Evolutionary conservation across 2,329 filamentous ascomycete genomes (phyloP), one percentile per base, ranked within the genome.

Genomic region (Cercospora berteroae): DNA sequence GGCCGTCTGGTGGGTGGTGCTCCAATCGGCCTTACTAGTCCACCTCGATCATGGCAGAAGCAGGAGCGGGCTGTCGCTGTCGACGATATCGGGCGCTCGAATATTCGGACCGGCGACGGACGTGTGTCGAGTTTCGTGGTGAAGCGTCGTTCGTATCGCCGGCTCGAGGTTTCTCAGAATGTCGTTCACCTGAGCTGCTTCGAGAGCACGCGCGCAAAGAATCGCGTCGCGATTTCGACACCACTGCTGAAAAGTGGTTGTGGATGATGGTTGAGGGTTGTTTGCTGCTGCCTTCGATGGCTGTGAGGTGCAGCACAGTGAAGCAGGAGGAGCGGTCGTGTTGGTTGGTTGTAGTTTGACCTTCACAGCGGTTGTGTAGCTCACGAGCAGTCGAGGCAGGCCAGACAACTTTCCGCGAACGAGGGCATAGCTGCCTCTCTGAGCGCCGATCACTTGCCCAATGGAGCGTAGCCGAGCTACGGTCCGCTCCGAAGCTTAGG

Each of bases 401-500:
- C 55, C 25, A 57, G 55, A 57, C 55, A 58, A 58, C 55, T 58
- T 58, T 58, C 55, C 29, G 55, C 31, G 55, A 36, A 58, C 27
- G 27, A 33, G 55, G 55, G 55, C 27, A 27, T n/a, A 18, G 55
- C 55, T 36, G 27, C 31, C 55, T 33, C 55, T 58, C 55, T 36
- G 27, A 27, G 4, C 18, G 55, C 29, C 31, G 55, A 58, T 58
- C 55, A 18, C 55, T 58, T 42, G 8, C 55, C 18, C 6, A 36
- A 58, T 58, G n/a, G n/a, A 20, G 52, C 2, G 36, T 1, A 1
- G 16, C 36, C 36, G 10, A 33, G 27, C 29, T 8, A 2, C 55
- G 55, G 29, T 33, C 27, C 27, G 55, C 55, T 12, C 55, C 48
- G n/a, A 2, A 5, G 3, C 55, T 31, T 58, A 18, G 55, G 27